These are phyloP conservation scores for Candida tammaniensis DNA, from an alignment of 805 yeast species.

Conservation along the genomic window DNA sequence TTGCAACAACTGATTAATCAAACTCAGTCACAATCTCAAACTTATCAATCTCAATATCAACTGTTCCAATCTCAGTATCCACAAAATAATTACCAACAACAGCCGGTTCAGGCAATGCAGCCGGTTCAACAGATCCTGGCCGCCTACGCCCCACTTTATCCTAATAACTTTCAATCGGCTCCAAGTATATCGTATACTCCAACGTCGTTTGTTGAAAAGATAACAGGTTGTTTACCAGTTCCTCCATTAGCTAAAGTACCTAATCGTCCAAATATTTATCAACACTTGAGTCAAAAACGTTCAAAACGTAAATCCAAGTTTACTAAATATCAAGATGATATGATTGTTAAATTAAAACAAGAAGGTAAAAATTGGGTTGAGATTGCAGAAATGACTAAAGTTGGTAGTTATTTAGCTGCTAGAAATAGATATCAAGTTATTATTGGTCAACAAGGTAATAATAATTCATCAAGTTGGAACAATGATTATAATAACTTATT, in stretches of 20 bases:
- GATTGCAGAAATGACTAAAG: slow-evolving; percentile 62
- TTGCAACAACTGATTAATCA: background rate
- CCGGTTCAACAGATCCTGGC: no score
- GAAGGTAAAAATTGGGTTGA: slow-evolving; percentile 72
- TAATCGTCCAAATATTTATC: slow-evolving; percentile 41
- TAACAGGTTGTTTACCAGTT: slow-evolving; percentile 30
- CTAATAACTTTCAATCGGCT: no score
- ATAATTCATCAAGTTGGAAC: slow-evolving; percentile 64
- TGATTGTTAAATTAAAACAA: slow-evolving; percentile 59
- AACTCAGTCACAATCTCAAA: background rate
- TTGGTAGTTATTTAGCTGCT: slow-evolving; percentile 69
- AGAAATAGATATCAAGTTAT: slow-evolving; percentile 76
- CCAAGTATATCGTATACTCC: slow-evolving; percentile 5
- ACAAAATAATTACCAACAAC: no score
- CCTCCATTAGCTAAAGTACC: slow-evolving; percentile 48
- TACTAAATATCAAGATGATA: slow-evolving; percentile 62
- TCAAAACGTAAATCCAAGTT: slow-evolving; percentile 66
- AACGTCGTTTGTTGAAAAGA: slow-evolving; percentile 4
- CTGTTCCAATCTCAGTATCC: no score
- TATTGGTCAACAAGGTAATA: slow-evolving; percentile 77
- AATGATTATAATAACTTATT: slow-evolving; percentile 51
- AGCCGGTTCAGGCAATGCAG: no score
- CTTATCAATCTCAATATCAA: background rate
- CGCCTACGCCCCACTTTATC: no score
- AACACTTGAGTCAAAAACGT: slow-evolving; percentile 45